phyloP scores from a whole-genome alignment of 2,329 filamentous ascomycete genomes.

The Huntiella savannae region DNA sequence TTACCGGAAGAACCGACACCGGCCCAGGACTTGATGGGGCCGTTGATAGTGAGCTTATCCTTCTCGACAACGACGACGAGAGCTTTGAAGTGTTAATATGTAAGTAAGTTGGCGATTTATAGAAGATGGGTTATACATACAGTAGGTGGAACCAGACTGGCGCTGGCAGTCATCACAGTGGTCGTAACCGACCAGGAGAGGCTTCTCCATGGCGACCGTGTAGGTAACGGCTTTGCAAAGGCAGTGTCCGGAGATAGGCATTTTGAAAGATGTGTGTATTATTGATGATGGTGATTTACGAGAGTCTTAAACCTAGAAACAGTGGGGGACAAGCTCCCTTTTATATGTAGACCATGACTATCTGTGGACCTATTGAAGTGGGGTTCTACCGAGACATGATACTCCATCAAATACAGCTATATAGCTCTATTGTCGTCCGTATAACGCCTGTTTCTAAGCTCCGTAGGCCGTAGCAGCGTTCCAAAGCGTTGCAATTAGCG shows the following conservation, averaged over 20 bases:
- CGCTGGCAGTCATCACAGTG: conserved; percentile 58
- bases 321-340: too few relatives aligned
- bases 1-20: conserved; percentile 42
- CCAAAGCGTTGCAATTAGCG: too few relatives aligned
- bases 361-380: too few relatives aligned
- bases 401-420: too few relatives aligned
- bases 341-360: too few relatives aligned
- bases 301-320: too few relatives aligned
- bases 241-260: conserved; percentile 51
- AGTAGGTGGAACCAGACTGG: conserved; percentile 50
- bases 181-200: conserved; percentile 42
- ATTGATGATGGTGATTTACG: too few relatives aligned
- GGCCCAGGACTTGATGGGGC: conserved; percentile 45
- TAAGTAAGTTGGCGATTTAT: background rate
- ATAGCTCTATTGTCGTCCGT: too few relatives aligned
- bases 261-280: conserved; percentile 16
- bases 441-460: too few relatives aligned
- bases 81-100: conserved; percentile 21
- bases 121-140: conserved; percentile 21
- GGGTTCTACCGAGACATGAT: too few relatives aligned
- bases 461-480: too few relatives aligned
- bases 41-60: conserved; percentile 42
- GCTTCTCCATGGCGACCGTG: conserved; percentile 32
- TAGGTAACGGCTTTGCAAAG: conserved; percentile 57
- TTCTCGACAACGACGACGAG: conserved; percentile 48